Evolutionary conservation across 1,284 basidiomycete species (phyloP).

Genomic region (Tremellales sp.): DNA sequence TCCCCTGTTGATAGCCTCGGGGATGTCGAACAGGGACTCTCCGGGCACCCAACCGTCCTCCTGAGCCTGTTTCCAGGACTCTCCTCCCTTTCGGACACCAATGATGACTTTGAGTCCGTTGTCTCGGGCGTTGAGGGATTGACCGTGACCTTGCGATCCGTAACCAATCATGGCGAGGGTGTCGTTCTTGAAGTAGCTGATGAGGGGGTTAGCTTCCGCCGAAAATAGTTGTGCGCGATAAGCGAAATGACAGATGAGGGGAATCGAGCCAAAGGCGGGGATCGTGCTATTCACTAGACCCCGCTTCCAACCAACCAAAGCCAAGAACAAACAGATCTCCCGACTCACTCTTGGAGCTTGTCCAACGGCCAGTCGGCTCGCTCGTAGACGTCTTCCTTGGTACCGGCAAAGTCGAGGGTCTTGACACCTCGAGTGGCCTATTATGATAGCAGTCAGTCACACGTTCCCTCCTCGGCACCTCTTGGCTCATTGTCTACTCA

Average conservation of each 20-base stretch:
- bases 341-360: conserved; percentile 79
- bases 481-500: conserved; percentile 15
- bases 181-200: conserved; percentile 92
- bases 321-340: neutral
- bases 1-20: conserved; percentile 91
- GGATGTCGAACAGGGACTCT: conserved; percentile 96
- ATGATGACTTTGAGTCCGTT: conserved; percentile 98
- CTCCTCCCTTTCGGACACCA: conserved; percentile 95
- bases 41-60: conserved; percentile 99
- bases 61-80: conserved; percentile 87
- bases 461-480: conserved; percentile 2
- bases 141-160: conserved; percentile 95
- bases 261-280: neutral
- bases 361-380: conserved; percentile 96
- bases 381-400: conserved; percentile 94
- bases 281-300: neutral
- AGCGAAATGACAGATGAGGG: neutral
- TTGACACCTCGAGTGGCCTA: conserved; percentile 72
- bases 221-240: neutral
- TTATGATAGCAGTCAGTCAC: conserved; percentile 2
- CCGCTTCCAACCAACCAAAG: neutral
- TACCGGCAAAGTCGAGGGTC: conserved; percentile 96
- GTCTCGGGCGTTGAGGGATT: conserved; percentile 98
- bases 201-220: neutral
- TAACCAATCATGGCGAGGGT: conserved; percentile 98